Evolutionary conservation across 1,284 basidiomycete genomes (phyloP), one percentile per base, ranked within the genome.

Genomic region (Stygiomarasmius scandens): DNA sequence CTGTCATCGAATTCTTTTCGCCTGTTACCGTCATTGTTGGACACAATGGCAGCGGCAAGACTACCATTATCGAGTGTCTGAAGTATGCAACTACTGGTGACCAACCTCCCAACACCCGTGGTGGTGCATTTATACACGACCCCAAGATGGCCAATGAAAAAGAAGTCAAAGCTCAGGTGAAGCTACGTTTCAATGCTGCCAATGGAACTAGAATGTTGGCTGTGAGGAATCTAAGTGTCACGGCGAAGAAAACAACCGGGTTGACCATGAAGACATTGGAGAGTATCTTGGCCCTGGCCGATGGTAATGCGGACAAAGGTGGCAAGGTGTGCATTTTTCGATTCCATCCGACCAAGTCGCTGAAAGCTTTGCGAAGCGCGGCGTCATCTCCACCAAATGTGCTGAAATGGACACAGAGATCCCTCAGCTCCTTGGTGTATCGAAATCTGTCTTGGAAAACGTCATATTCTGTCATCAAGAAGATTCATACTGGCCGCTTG

Each of bases 381-480:
- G 86, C 20, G 87, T 86, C 2, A 95, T 98, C 58, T 98, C 95
- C 2, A 97, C 95, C 0, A 97, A 96, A 74, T 97, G 95, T 65
- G 93, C 95, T 2, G 96, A 98, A 72, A 91, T 99, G 81, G 96
- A 99, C 69, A 77, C 85, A 14, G 97, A 99, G 72, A 95, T 99
- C 46, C 95, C 96, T 4, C 83, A 89, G 58, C 77, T 93, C 11
- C 84, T 99, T n/a, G 97, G 97, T 45, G 96, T 99, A 2, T 97
- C 95, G 11, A 96, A 94, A 71, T 90, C 96, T 6, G 96, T 99
- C 49, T 85, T 99, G 20, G 96, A 99, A 68, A 98, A 98, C 69
- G 96, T 99, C 67, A 98, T 99, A 60, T 99, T 99, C 69, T 99
- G 97, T 73, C 97, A 99, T 73, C 97, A 99, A 75, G 97, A 99